phyloP scores from a whole-genome alignment of 2,329 filamentous ascomycete genomes.

The Colletotrichum eleusines region DNA sequence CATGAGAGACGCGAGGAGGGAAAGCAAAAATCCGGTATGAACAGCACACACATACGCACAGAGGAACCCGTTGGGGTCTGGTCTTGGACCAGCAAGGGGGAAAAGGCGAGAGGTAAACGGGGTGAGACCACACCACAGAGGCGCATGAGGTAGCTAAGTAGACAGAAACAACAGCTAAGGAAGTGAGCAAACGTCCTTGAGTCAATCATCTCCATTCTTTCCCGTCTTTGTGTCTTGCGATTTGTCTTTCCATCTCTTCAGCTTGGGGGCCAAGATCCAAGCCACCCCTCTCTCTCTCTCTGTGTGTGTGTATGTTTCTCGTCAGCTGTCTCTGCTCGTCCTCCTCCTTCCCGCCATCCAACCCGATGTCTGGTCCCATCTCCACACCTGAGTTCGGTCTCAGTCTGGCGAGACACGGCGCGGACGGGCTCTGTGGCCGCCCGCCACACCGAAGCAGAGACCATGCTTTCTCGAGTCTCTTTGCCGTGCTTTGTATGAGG shows the following conservation, averaged over 20 bases:
- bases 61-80: conserved; percentile 11
- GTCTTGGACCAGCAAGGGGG: conserved; percentile 1
- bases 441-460: conserved; percentile 1
- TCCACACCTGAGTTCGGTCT: not conserved
- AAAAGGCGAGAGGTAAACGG: not conserved
- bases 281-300: not conserved
- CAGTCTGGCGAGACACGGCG: not conserved
- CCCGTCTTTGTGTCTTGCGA: not conserved
- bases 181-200: not conserved
- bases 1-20: conserved; percentile 2
- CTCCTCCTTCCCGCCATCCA: not conserved
- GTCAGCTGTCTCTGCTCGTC: not conserved
- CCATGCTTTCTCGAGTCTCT: not conserved
- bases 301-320: not conserved
- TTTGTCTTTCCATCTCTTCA: not conserved
- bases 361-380: not conserved
- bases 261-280: not conserved
- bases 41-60: conserved; percentile 11
- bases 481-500: not conserved
- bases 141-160: not conserved
- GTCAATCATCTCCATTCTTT: not conserved
- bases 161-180: not conserved
- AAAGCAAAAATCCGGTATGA: not conserved
- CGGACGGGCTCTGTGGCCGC: not conserved
- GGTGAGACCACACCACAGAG: not conserved